Base-by-base conservation (phyloP, 2,329 filamentous ascomycete species). In the Ceratocystis variospora region DNA sequence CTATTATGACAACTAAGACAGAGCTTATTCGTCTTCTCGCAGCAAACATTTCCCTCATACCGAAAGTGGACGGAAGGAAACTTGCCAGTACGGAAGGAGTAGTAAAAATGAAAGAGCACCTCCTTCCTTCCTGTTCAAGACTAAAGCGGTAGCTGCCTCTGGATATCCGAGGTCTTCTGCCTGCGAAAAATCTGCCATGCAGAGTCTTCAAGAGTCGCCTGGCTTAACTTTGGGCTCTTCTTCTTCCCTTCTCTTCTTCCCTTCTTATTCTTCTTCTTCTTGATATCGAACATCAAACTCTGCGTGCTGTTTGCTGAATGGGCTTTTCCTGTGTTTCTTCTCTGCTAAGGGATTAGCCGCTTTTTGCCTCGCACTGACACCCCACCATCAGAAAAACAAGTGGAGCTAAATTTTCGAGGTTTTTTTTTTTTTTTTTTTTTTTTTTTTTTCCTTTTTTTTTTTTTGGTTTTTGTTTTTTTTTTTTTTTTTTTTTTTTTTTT, bases 381-480 rank as follows among this genome's bases (percentile, higher is more conserved):
- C 61, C 61, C 61, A 45, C 61, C 61, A 63, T 48, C 17, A 50
- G 50, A 63, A 63, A 63, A 63, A 63, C 46, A 48, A 63, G 61
- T 63, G 61, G 41, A 63, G 48, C 61, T 63, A 28, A 48, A 50
- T 17, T 63, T 63, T 63, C 45, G 25, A 50, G 44, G 25, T 50
- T 63, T 62, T 48, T 61, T 48, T 63, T 63, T 63, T 46, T 41
- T 41, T 12, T 25, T 41, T 28, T 41, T 28, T 33, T 6, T 12
- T n/a, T 19, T 37, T 25, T 41, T 41, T 12, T 25, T 41, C 22
- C 6, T 2, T 33, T 6, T 12, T n/a, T 37, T 37, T 25, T n/a
- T 25, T 10, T 45, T 5, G 31, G 15, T 25, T 41, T 41, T 41
- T 10, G 10, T 41, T 41, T 25, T 61, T 44, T 62, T 25, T 62